Base-by-base conservation (phyloP, 1,284 basidiomycete species). In the Boletellus dicymbophilus region DNA sequence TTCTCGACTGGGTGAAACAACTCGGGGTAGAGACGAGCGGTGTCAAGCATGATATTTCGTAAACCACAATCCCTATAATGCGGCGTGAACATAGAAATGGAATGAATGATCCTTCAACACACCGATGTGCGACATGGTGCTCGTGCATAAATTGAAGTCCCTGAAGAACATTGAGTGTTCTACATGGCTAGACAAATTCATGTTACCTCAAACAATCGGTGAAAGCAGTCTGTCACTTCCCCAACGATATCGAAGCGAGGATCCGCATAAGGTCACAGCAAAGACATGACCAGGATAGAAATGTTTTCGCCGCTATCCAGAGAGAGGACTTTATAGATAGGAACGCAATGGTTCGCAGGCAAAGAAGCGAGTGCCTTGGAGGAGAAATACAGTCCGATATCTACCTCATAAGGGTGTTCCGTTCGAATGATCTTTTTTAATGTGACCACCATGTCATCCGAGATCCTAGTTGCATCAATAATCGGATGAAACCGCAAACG, bases 371-470 rank as follows among this genome's bases (percentile, higher is more conserved):
- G 49, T 0, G 31, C 13, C 18, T 49, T 31, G 1, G 59, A 56
- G 1, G 57, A 61, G 21, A 71, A 57, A 30, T 60, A 58, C 20
- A 47, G 30, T 0, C 41, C 56, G 7, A 72, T 66, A 7, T 65
- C 59, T 8, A 56, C 58, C 50, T 74, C 71, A 1, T 60, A 31
- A 0, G 60, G 59, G 41, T 64, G 39, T 0, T 52, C 38, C 0
- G 23, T 37, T 38, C 43, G 44, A 2, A 46, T 40, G 7, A 68
- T 37, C 1, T 26, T 18, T 43, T 74, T 74, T 27, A 75, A 36
- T 3, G 58, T 56, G 9, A 75, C 66, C 9, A 55, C 25, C 6
- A 53, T 49, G 0, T 63, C 62, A 39, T 74, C 71, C 5, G 55
- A 52, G 15, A 57, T 40, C 23, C 71, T 59, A 1, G 61, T 63